Base-by-base conservation (phyloP, 768 basidiomycete species). In the Amanita molliuscula region DNA sequence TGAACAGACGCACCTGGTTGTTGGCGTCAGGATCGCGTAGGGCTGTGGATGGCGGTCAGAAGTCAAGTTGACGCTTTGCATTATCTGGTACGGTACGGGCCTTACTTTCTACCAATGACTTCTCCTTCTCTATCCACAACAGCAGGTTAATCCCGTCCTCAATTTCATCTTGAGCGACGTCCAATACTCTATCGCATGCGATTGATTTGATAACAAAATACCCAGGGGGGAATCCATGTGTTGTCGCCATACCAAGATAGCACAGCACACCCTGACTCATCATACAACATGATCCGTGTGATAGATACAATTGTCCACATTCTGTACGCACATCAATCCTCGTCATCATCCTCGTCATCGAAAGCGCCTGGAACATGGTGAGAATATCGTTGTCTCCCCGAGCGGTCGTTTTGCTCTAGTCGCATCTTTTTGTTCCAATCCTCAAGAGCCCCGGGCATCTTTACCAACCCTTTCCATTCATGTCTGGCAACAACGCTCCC, bases 401-500 rank as follows among this genome's bases (percentile, higher is more conserved):
- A 33, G 5, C 26, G 33, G 11, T 50, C 49, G 21, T 36, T 33
- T 44, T 21, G 41, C 35, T 50, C 49, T 8, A 44, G 20, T 26
- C 42, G 36, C n/a, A n/a, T 23, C 31, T 50, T 50, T 31, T 50
- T 42, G 21, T 43, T 73, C 74, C 80, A 84, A 59, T 93, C 89
- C 58, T 91, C 84, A 42, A 96, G 60, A 4, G 67, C 67, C 34
- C 78, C 72, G 0, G 65, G 63, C 68, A 80, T 77, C 65, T 91
- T 94, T 1, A 77, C 76, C 48, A 94, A 67, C 5, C 94, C 93
- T 66, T 94, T 96, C 90, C 93, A 99, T 66, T 97, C 90, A 57
- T 99, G 96, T 56, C 87, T 75, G 4, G 94, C 95, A 20, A 99
- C 78, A 37, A 81, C 75, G 33, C 90, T 92, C 10, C 83, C 81